Evolutionary conservation across 495 filamentous ascomycete species (phyloP), one percentile per base, ranked within the genome.

Genomic region (Chaetomium cochliodes): DNA sequence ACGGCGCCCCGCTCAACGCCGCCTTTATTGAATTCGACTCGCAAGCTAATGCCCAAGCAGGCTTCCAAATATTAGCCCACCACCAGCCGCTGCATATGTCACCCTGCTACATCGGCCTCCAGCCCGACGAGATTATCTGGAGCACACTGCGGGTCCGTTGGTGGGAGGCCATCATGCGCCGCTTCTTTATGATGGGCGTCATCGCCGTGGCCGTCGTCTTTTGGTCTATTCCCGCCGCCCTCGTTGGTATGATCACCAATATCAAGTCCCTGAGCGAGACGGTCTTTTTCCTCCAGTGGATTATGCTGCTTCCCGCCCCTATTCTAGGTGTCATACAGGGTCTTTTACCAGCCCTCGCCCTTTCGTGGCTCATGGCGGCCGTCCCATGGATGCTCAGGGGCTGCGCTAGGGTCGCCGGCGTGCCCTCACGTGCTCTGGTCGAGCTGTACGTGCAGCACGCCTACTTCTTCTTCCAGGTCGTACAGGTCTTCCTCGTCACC

Each of bases 401-500:
- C 52, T 85, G 90, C 78, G 91, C 90, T 39, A 90, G 84, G 67
- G 73, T 88, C 61, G 83, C 85, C 41, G 93, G 92, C 33, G 85
- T 80, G 18, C 89, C 91, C 11, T 91, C 88, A 3, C 74, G 82
- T n/a, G 85, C 89, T 4, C 82, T 81, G 9, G 82, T 94, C 22
- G 92, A 97, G 77, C 77, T 96, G 58, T 87, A 82, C 23, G 86
- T 87, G 1, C 92, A 97, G 73, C 91, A 88, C 67, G 90, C 80
- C 64, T 96, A 91, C 76, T 96, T 96, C 71, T 81, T 83, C 28
- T 97, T 96, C 79, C 92, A 96, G 74, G 89, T 97, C 46, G 83
- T 94, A 23, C 92, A 97, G 74, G 92, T 96, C 12, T 97, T 96
- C 79, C 80, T 97, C 58, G 85, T 97, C 57, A 88, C 92, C 0